phyloP scores from a whole-genome alignment of 345 rosid species.

The Rhizophora mangle region DNA sequence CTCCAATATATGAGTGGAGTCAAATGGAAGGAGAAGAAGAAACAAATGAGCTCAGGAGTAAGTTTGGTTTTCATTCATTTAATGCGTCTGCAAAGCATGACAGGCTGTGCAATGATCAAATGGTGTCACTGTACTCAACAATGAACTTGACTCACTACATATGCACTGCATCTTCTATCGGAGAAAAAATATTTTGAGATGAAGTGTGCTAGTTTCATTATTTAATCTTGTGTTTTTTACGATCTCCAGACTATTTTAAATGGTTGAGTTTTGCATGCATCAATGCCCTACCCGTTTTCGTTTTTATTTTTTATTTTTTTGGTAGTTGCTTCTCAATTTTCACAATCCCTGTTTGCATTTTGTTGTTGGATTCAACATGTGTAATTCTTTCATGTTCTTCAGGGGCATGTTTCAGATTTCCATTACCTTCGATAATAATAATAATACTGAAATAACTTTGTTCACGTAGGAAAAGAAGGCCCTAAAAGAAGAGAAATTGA shows the following conservation, averaged over 20 bases:
- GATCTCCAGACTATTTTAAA: too few relatives aligned
- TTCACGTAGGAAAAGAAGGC: conserved; percentile 84
- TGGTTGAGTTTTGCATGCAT: too few relatives aligned
- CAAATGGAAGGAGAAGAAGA: conserved; percentile 89
- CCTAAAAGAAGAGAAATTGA: conserved; percentile 79
- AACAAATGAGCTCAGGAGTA: conserved; percentile 89
- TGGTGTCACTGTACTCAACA: not conserved
- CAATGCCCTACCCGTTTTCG: too few relatives aligned
- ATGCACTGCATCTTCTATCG: too few relatives aligned
- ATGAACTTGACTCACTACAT: not conserved
- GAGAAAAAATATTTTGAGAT: too few relatives aligned
- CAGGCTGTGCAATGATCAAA: not conserved
- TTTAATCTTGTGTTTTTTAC: too few relatives aligned
- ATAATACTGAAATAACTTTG: conserved; percentile 9
- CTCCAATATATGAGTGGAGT: conserved; percentile 86
- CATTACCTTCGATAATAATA: conserved; percentile 15
- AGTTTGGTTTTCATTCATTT: conserved; percentile 8
- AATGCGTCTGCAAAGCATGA: not conserved
- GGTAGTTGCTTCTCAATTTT: not conserved
- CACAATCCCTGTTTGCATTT: conserved; percentile 3
- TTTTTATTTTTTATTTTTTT: not conserved
- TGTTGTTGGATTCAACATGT: not conserved
- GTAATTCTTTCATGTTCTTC: conserved; percentile 6
- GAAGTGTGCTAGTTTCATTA: too few relatives aligned
- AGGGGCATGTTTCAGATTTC: conserved; percentile 3